These are phyloP conservation scores for Ceratobasidium sp. DNA, from an alignment of 1,284 basidiomycete genomes.

Conservation along the genomic window DNA sequence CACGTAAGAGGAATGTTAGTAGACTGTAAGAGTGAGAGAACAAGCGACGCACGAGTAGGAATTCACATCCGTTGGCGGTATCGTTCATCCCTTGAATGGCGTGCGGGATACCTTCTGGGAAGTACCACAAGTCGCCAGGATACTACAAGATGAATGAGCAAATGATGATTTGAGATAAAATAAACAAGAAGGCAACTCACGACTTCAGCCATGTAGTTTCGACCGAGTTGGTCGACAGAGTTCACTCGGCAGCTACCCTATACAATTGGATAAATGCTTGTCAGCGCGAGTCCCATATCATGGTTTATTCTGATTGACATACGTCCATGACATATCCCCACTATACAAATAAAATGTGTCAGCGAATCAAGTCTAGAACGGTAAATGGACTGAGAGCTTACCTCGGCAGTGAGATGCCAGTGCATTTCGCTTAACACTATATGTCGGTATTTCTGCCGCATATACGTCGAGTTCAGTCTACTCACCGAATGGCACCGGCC, in stretches of 20 bases:
- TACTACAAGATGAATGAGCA: constrained; percentile 47
- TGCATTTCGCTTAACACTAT: constrained; percentile 40
- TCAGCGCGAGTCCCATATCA: no score
- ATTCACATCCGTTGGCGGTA: constrained; percentile 69
- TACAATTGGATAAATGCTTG: no score
- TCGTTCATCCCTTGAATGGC: constrained; percentile 71
- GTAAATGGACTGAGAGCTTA: not conserved
- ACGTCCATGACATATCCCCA: constrained; percentile 72
- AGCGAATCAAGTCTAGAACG: not conserved
- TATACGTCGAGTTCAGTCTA: not conserved
- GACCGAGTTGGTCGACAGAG: constrained; percentile 67
- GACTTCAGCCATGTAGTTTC: constrained; percentile 69
- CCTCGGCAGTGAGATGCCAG: constrained; percentile 48
- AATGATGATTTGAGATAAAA: constrained; percentile 56
- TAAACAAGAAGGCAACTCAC: constrained; percentile 68
- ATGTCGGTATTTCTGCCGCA: not conserved
- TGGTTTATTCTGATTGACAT: not conserved
- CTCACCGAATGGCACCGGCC: constrained; percentile 69
- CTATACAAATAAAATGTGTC: constrained; percentile 50
- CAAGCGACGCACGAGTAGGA: constrained; percentile 65
- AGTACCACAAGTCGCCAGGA: constrained; percentile 61
- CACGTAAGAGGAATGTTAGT: constrained; percentile 35
- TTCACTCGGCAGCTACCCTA: constrained; percentile 72
- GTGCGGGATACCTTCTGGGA: constrained; percentile 72
- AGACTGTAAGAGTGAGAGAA: not conserved